Percentiles rank a stretch among this genome's conserved stretches.
Conservation (phyloP, 495 filamentous ascomycete species). For the Cercophora samala region DNA sequence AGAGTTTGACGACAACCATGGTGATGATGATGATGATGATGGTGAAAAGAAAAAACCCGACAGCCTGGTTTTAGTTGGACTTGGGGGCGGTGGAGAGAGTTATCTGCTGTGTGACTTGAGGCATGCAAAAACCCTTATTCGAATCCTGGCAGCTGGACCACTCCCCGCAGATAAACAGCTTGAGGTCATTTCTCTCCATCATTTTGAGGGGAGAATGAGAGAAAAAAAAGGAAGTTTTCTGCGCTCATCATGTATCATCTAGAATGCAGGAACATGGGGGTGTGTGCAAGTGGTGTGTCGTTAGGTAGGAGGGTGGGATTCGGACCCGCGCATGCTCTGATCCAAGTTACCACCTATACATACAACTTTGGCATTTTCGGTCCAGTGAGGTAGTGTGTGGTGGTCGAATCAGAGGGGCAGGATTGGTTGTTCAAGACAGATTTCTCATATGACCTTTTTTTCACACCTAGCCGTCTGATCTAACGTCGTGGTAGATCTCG, state of each 20-base stretch:
- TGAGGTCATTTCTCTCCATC: not conserved
- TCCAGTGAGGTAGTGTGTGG: not conserved
- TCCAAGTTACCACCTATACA: no score
- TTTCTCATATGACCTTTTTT: not conserved
- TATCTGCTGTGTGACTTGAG: not conserved
- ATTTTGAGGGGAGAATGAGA: not conserved
- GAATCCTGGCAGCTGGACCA: not conserved
- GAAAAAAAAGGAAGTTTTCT: not conserved
- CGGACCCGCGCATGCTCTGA: not conserved
- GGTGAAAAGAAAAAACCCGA: not conserved
- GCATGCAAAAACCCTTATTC: not conserved
- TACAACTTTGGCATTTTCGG: not conserved
- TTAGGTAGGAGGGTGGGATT: not conserved
- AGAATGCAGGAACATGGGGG: not conserved
- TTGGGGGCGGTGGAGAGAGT: not conserved
- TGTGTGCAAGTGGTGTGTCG: not conserved
- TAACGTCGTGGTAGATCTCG: not conserved
- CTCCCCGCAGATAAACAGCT: not conserved
- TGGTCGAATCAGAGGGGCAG: not conserved
- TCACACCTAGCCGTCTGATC: not conserved
- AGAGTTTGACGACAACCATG: no score
- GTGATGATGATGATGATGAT: not conserved
- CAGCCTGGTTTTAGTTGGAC: not conserved
- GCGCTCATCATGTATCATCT: not conserved
- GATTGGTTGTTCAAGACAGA: not conserved